Conservation (phyloP, 164 flowering plant genomes). For the Vitis cinerea region DNA sequence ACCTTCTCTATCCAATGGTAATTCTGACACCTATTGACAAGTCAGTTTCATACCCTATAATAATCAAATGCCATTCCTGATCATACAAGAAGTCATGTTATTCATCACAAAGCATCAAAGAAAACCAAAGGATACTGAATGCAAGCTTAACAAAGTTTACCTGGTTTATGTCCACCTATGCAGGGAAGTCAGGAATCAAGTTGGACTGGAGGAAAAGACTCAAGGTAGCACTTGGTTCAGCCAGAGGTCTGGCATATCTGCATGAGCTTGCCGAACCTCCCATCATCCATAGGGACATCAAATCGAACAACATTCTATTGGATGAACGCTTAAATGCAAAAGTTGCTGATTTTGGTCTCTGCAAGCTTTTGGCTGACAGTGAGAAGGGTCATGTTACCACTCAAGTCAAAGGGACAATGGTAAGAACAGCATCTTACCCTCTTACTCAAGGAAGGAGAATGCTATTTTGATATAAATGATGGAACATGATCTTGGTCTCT, state of each 20-base stretch:
- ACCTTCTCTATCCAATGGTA: background rate
- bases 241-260: conserved; percentile 28
- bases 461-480: too few relatives aligned
- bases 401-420: conserved; percentile 31
- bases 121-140: too few relatives aligned
- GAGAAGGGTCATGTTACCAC: conserved; percentile 18
- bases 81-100: too few relatives aligned
- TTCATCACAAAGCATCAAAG: too few relatives aligned
- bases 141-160: too few relatives aligned
- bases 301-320: conserved; percentile 19
- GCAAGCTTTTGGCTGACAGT: conserved; percentile 11
- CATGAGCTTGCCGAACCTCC: conserved; percentile 30
- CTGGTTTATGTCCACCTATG: background rate
- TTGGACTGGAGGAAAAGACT: conserved; percentile 23
- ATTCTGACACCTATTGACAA: background rate
- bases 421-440: background rate
- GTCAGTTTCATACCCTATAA: background rate
- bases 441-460: too few relatives aligned
- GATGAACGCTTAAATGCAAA: conserved; percentile 23
- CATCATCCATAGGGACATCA: conserved; percentile 26
- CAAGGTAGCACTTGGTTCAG: conserved; percentile 16
- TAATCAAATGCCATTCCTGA: too few relatives aligned
- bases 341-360: conserved; percentile 31
- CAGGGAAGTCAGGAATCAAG: conserved; percentile 21
- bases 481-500: too few relatives aligned